Evolutionary conservation across 257 asterid species (phyloP).

Genomic region (Nicotiana noctiflora): DNA sequence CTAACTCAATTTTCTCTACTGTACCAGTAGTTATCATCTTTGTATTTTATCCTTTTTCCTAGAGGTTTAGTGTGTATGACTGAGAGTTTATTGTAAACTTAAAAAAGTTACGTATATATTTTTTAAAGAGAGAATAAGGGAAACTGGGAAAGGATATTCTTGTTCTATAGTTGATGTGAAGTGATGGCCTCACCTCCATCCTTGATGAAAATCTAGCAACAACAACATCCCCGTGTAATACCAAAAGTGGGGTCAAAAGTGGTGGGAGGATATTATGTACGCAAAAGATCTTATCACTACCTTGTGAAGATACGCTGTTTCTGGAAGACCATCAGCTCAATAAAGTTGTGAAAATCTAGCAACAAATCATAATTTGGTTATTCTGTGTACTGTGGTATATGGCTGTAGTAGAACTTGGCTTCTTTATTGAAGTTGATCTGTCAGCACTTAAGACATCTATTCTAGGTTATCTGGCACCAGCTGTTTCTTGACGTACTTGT

Average conservation of each 20-base stretch:
- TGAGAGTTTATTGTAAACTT: background rate
- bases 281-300: no score
- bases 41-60: background rate
- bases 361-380: background rate
- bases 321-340: no score
- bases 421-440: background rate
- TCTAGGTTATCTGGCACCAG: background rate
- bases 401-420: background rate
- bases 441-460: background rate
- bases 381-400: no score
- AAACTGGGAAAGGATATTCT: conserved; percentile 15
- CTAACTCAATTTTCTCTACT: background rate
- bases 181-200: background rate
- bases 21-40: background rate
- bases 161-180: background rate
- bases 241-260: no score
- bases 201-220: background rate
- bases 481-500: background rate
- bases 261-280: no score
- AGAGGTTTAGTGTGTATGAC: background rate
- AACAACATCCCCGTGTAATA: no score
- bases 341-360: background rate
- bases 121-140: background rate
- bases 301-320: no score
- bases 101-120: background rate